phyloP scores from a whole-genome alignment of 2,329 filamentous ascomycete species.

The Herpotrichia juniperi region DNA sequence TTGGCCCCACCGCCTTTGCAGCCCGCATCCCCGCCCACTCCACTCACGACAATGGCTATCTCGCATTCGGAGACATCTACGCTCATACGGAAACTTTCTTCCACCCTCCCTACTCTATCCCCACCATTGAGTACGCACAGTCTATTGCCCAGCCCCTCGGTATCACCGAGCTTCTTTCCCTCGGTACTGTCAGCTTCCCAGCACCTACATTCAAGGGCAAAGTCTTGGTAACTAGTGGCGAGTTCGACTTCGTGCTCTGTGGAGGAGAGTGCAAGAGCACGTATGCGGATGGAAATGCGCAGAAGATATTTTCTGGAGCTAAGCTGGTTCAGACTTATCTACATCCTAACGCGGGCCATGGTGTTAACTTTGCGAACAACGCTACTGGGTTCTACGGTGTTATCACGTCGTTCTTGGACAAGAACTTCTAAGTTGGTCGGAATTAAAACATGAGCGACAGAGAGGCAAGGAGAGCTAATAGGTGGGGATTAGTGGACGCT shows the following conservation, averaged over 20 bases:
- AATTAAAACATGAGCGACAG: too few species aligned
- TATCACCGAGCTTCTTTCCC: background rate
- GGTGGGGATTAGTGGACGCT: too few species aligned
- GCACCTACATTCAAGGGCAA: conserved; percentile 4
- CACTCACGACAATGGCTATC: conserved; percentile 28
- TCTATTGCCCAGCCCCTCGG: conserved; percentile 8
- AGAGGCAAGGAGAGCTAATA: too few species aligned
- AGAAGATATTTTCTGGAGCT: conserved; percentile 1
- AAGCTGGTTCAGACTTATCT: conserved; percentile 1
- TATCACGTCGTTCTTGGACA: conserved; percentile 7
- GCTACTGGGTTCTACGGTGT: conserved; percentile 2
- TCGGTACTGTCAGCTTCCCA: background rate
- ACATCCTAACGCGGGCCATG: conserved; percentile 8
- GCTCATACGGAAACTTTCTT: conserved; percentile 28
- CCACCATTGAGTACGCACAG: conserved; percentile 4
- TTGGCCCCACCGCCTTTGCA: conserved; percentile 10
- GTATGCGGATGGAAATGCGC: background rate
- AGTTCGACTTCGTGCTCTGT: conserved; percentile 10
- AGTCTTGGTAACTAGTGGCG: conserved; percentile 6
- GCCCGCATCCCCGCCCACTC: conserved; percentile 12
- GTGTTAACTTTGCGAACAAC: conserved; percentile 8
- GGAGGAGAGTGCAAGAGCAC: conserved; percentile 7
- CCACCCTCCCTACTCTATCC: conserved; percentile 25
- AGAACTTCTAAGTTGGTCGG: conserved; percentile 4
- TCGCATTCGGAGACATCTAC: conserved; percentile 28